Evolutionary conservation across 768 basidiomycete species (phyloP).

Genomic region (Leucogyrophana mollusca): DNA sequence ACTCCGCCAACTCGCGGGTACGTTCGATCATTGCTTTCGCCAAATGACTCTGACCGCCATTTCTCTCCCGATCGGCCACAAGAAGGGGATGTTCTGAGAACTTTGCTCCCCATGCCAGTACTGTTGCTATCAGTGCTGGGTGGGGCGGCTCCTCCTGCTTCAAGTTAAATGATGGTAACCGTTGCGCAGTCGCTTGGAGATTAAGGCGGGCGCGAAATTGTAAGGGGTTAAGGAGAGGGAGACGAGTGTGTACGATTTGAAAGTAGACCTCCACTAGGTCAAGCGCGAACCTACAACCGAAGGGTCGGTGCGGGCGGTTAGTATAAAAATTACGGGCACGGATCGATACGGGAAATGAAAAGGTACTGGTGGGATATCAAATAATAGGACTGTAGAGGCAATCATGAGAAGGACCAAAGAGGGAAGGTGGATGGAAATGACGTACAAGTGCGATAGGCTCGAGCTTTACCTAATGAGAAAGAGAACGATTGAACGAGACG

Average conservation of each 20-base stretch:
- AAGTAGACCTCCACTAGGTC: slow-evolving; percentile 96
- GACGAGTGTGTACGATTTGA: slow-evolving; percentile 85
- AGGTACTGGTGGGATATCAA: slow-evolving; percentile 13
- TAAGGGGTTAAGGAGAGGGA: slow-evolving; percentile 82
- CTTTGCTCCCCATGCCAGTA: slow-evolving; percentile 90
- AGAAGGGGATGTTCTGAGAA: slow-evolving; percentile 91
- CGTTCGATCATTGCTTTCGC: slow-evolving; percentile 78
- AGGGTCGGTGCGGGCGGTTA: slow-evolving; percentile 11
- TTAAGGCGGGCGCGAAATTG: slow-evolving; percentile 76
- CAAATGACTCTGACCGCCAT: slow-evolving; percentile 69
- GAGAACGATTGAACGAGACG: slow-evolving; percentile 31
- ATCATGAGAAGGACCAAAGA: slow-evolving; percentile 18
- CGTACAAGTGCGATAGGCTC: slow-evolving; percentile 18
- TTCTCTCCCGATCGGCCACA: slow-evolving; percentile 70
- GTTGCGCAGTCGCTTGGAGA: slow-evolving; percentile 30
- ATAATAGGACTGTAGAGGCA: slow-evolving; percentile 12
- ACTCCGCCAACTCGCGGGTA: slow-evolving; percentile 84
- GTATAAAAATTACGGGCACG: slow-evolving; percentile 8
- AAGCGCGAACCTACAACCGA: slow-evolving; percentile 69
- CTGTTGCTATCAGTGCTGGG: slow-evolving; percentile 79
- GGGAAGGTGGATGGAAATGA: slow-evolving; percentile 16
- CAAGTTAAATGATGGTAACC: slow-evolving; percentile 11
- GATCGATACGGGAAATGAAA: slow-evolving; percentile 28
- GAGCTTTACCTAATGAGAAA: slow-evolving; percentile 32
- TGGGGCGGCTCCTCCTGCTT: slow-evolving; percentile 50